These are phyloP conservation scores for Euryodendron excelsum DNA, from an alignment of 148 eudicot genomes.

Conservation along the genomic window DNA sequence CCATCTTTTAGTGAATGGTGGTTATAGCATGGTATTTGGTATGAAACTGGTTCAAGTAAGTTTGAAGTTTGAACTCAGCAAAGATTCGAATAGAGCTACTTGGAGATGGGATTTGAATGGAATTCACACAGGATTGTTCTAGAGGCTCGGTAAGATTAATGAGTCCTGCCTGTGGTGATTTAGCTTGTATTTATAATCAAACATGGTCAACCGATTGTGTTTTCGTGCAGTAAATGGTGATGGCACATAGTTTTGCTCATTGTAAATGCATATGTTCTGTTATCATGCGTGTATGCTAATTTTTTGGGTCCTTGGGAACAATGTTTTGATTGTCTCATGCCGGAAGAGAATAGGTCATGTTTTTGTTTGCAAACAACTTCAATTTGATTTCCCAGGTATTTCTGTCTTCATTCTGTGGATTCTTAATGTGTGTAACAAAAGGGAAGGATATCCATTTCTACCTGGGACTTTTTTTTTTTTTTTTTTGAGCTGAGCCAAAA, in stretches of 20 bases:
- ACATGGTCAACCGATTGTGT: background rate
- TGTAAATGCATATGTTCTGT: constrained; percentile 11
- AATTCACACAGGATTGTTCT: constrained; percentile 3
- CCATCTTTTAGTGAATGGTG: background rate
- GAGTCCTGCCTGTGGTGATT: constrained; percentile 6
- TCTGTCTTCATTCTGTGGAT: background rate
- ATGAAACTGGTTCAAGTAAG: too few species aligned
- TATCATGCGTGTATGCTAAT: background rate
- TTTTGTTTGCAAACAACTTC: background rate
- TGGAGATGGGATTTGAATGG: background rate
- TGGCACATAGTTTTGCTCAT: constrained; percentile 3
- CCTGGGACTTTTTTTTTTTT: background rate
- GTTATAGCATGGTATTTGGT: background rate
- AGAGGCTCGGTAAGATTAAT: background rate
- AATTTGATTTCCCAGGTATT: background rate
- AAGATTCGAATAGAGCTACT: background rate
- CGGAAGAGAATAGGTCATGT: background rate
- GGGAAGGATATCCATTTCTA: background rate
- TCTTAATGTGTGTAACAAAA: background rate
- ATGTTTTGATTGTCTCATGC: constrained; percentile 1
- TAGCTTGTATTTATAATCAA: background rate
- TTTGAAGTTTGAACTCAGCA: background rate
- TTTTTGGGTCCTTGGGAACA: background rate
- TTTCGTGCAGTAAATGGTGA: constrained; percentile 11
- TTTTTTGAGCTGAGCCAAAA: too few species aligned